These are phyloP conservation scores for Cornus kousa DNA, from an alignment of 148 eudicot genomes.

Conservation along the genomic window DNA sequence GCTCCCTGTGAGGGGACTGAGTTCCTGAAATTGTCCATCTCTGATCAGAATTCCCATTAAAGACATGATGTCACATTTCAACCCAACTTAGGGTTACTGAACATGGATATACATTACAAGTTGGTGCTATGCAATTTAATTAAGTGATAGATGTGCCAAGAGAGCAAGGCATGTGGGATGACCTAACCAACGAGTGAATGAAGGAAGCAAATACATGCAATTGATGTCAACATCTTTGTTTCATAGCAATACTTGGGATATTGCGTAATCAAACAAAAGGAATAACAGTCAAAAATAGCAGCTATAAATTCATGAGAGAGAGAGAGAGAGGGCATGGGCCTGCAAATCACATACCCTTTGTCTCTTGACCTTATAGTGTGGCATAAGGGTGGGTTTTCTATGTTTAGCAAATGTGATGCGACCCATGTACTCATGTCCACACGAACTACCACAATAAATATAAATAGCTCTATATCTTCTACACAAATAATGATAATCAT, in stretches of 20 bases:
- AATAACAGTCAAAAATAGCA: constrained; percentile 22
- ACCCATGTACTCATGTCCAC: constrained; percentile 19
- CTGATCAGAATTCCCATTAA: neutral
- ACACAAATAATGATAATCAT: neutral
- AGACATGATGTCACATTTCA: neutral
- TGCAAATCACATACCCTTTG: neutral
- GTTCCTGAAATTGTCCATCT: neutral
- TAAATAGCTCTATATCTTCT: neutral
- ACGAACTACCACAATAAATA: neutral
- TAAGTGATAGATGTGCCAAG: neutral
- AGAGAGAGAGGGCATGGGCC: neutral
- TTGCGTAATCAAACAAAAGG: neutral
- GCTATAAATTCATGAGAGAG: neutral
- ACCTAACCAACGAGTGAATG: constrained; percentile 18
- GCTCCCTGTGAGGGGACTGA: neutral
- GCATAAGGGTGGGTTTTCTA: constrained; percentile 25
- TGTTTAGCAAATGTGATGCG: constrained; percentile 23
- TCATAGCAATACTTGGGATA: neutral
- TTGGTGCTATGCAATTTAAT: neutral
- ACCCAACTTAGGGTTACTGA: neutral
- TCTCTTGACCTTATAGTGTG: constrained; percentile 1
- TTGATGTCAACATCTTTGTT: constrained; percentile 15
- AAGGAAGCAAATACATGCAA: constrained; percentile 20
- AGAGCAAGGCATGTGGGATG: constrained; percentile 20
- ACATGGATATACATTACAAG: neutral